Base-by-base conservation (phyloP, 2,329 filamentous ascomycete genomes). In the Raffaelea arxii region DNA sequence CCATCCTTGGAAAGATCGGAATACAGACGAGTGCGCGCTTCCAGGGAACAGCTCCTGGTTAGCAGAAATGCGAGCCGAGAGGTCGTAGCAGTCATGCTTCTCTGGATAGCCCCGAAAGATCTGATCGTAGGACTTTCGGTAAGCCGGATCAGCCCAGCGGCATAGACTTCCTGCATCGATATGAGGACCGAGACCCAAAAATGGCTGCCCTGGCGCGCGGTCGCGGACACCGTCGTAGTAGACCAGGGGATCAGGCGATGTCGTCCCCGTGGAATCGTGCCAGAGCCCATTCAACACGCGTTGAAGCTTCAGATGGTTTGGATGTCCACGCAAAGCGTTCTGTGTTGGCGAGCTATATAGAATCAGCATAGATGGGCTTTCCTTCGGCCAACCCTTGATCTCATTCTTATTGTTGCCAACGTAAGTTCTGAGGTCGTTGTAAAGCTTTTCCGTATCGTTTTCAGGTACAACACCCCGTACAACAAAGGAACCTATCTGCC, bases 151-250 rank as follows among this genome's bases (percentile, higher is more conserved):
- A 4, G 62, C 65, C 67, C 66, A 70, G 14, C 67, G 65, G 46
- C 58, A 63, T 24, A 70, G 56, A 48, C 62, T 66, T 19, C 66
- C 66, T 1, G 65, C 66, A 50, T 70, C 66, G 37, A 70, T 67
- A 46, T 69, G 67, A 22, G 66, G 66, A 2, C 67, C 66, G 1
- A 69, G 57, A 6, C 66, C 65, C 9, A 60, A 58, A 49, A 69
- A 70, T 1, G 54, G 51, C 25, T 64, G 58, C 19, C 60, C 57
- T 5, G 65, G 63, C 4, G 63, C 58, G 10, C 67, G 59, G 46
- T 64, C 62, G 14, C 67, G 63, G 3, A 65, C 51, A 4, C 55
- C 64, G 44, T 70, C 66, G n/a, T 58, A 55, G 49, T 68, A 70
- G 2, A 61, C 56, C 30, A 69, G 49, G 1, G 66, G 66, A 2